Percentiles rank a stretch among this genome's conserved stretches.
Conservation (phyloP, 106 monocot genomes). For the Allium sativum region DNA sequence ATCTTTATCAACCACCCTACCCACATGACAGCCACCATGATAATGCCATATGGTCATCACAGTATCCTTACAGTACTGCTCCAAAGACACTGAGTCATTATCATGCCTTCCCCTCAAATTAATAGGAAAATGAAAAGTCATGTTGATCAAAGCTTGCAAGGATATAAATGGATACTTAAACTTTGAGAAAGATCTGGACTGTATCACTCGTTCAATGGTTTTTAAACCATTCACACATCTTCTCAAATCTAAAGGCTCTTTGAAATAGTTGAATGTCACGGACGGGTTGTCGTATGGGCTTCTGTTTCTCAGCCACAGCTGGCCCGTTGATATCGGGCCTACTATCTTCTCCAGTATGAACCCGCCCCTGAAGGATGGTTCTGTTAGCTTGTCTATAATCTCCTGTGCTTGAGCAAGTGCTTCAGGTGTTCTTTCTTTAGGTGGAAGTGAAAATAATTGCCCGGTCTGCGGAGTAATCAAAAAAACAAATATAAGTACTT, state of each 20-base stretch:
- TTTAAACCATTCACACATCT: slow-evolving; percentile 57
- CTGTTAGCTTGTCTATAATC: slow-evolving; percentile 19
- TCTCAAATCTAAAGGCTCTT: slow-evolving; percentile 47
- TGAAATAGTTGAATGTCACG: slow-evolving; percentile 90
- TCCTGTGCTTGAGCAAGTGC: slow-evolving; percentile 24
- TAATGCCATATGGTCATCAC: slow-evolving; percentile 98
- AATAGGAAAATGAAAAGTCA: slow-evolving; percentile 41
- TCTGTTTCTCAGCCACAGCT: slow-evolving; percentile 34
- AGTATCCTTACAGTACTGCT: slow-evolving; percentile 66
- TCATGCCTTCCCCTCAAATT: slow-evolving; percentile 49
- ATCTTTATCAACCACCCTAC: slow-evolving; percentile 45
- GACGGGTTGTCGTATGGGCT: slow-evolving; percentile 59
- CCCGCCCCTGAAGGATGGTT: slow-evolving; percentile 36
- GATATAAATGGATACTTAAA: slow-evolving; percentile 51
- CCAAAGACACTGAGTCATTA: slow-evolving; percentile 53
- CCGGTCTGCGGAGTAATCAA: slow-evolving; percentile 30
- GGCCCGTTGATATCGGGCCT: slow-evolving; percentile 62
- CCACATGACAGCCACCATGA: slow-evolving; percentile 80
- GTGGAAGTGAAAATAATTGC: slow-evolving; percentile 41
- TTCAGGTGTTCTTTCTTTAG: slow-evolving; percentile 60
- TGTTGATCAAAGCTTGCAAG: slow-evolving; percentile 42
- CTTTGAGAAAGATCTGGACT: slow-evolving; percentile 36
- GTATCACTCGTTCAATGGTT: slow-evolving; percentile 56
- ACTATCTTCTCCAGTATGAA: slow-evolving; percentile 79
- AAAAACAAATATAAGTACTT: not conserved